Base-by-base conservation (phyloP, 164 flowering plant species). In the Tinospora cordifolia region DNA sequence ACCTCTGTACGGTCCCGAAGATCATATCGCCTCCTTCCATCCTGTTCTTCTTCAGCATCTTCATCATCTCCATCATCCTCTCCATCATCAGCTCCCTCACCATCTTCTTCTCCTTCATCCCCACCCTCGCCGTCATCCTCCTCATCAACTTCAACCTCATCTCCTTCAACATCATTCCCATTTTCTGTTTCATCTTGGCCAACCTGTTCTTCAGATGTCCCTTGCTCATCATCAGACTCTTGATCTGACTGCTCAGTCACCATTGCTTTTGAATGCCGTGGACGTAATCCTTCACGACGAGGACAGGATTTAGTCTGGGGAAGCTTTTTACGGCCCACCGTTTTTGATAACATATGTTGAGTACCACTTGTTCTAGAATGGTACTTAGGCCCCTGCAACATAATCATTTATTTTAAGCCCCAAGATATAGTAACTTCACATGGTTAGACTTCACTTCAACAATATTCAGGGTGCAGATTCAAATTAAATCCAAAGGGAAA, bases 1-100 rank as follows among this genome's bases (percentile, higher is more conserved):
- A 87, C 98, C 21, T 92, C 99, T n/a, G 94, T 79, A 69, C 99
- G 97, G 71, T 95, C 88, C 4, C 99, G 91, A 67, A 95, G 97
- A 81, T 95, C 97, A 71, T 95, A 95, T 68, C 99, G 75, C 76
- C 96, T 83, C 74, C 89, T 86, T 59, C 98, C 99, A 12, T 89
- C 93, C 76, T 90, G 88, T 72, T 85, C 87, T 75, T 90, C 99
- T 72, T 90, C 94, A 46, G 75, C 88, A 19, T 81, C 96, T 51
- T 89, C 96, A 67, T 87, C 92, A 67, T 83, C 93, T 39, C 96
- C 98, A 8, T 88, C 94, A 73, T 86, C 98, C 68, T 88, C 89
- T 17, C 77, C 85, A n/a, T 70, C 87, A 0, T 77, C 92, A 11
- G 76, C 92, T 26, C 77, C 94, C 36, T 88, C 89, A 21, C 77